A percentile compares a stretch with the other conserved stretches of the same genome.
Conservation (phyloP, 202 grass and related monocot genomes). For the Saccharum hybrid region DNA sequence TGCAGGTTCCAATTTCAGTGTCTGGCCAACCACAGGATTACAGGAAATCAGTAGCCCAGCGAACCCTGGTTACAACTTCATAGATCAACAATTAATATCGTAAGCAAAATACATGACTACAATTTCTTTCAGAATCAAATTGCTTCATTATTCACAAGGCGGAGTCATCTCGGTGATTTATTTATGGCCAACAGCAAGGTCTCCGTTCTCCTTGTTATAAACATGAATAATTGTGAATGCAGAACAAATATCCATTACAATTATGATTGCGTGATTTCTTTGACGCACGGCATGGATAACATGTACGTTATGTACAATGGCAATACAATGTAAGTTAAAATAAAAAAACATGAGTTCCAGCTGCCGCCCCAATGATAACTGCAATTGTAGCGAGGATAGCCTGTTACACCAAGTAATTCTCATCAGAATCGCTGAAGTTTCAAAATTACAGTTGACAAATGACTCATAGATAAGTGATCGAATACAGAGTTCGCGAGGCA, state of each 20-base stretch:
- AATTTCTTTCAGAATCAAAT: background rate
- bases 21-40: background rate
- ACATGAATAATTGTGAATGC: slow-evolving; percentile 26
- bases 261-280: slow-evolving; percentile 2
- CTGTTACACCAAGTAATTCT: slow-evolving; percentile 50
- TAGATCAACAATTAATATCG: background rate
- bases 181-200: slow-evolving; percentile 38
- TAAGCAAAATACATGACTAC: background rate
- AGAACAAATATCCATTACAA: slow-evolving; percentile 21
- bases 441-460: background rate
- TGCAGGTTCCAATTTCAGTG: background rate
- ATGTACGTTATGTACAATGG: slow-evolving; percentile 55
- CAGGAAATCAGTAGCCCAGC: background rate
- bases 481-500: slow-evolving; percentile 6
- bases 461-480: background rate
- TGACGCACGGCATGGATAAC: slow-evolving; percentile 16
- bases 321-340: slow-evolving; percentile 15
- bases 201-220: slow-evolving; percentile 10
- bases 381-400: slow-evolving; percentile 65
- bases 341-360: slow-evolving; percentile 57
- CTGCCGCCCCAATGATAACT: slow-evolving; percentile 56
- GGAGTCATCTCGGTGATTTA: slow-evolving; percentile 23
- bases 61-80: background rate
- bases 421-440: slow-evolving; percentile 24
- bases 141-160: slow-evolving; percentile 4